A percentile compares a stretch with the other conserved stretches of the same genome.
Conservation (phyloP, 2,329 filamentous ascomycete genomes). For the Onygenales sp. region DNA sequence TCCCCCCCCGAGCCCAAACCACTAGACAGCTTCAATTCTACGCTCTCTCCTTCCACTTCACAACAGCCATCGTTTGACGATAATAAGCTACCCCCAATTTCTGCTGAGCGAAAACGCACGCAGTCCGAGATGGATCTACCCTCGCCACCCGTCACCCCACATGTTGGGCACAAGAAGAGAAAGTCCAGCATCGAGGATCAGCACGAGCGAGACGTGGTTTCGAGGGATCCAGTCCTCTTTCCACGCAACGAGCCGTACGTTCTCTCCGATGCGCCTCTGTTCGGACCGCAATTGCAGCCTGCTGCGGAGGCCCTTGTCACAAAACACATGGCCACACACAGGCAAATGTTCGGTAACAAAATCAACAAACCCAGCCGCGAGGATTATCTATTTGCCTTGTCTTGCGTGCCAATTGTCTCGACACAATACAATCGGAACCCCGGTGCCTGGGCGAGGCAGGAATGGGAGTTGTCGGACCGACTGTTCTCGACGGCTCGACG, state of each 20-base stretch:
- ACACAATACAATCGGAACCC: slow-evolving; percentile 35
- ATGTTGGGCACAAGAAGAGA: slow-evolving; percentile 31
- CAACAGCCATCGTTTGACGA: slow-evolving; percentile 19
- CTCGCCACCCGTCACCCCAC: slow-evolving; percentile 38
- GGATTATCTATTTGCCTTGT: slow-evolving; percentile 34
- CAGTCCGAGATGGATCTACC: slow-evolving; percentile 35
- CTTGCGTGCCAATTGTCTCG: slow-evolving; percentile 34
- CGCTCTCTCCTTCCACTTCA: slow-evolving; percentile 13
- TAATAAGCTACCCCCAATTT: slow-evolving; percentile 32
- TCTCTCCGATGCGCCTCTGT: slow-evolving; percentile 18
- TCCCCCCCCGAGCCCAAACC: slow-evolving; percentile 41
- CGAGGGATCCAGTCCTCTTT: slow-evolving; percentile 34
- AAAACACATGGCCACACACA: slow-evolving; percentile 33
- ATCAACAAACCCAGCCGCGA: slow-evolving; percentile 34
- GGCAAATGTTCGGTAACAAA: slow-evolving; percentile 30
- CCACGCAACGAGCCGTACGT: slow-evolving; percentile 27
- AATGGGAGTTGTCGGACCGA: slow-evolving; percentile 32
- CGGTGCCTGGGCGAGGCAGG: slow-evolving; percentile 33
- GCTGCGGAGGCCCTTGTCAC: slow-evolving; percentile 31
- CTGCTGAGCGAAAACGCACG: slow-evolving; percentile 31
- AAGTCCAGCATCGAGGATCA: slow-evolving; percentile 24
- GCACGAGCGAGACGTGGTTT: slow-evolving; percentile 20
- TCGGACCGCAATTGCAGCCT: slow-evolving; percentile 13
- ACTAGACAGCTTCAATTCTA: slow-evolving; percentile 37
- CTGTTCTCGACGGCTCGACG: slow-evolving; percentile 34